A percentile compares a stretch with the other conserved stretches of the same genome.
Evolutionary conservation across 768 basidiomycete species (phyloP).

Genomic region (Daedalea quercina): DNA sequence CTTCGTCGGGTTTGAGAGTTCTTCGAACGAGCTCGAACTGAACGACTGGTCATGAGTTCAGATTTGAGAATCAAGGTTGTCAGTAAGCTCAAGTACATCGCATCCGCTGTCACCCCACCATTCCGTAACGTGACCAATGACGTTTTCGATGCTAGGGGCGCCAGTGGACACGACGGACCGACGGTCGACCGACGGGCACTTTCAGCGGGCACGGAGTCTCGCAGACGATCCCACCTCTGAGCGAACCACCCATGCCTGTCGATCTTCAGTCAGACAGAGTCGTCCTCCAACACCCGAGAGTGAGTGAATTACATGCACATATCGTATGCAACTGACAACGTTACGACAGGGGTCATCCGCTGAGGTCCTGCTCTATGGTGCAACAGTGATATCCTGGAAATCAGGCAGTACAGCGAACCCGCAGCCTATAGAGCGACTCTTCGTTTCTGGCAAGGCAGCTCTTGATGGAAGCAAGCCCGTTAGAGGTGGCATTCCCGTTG

Average conservation of each 20-base stretch:
- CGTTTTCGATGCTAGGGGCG: neutral
- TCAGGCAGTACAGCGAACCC: slow-evolving; percentile 30
- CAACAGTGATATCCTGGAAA: slow-evolving; percentile 86
- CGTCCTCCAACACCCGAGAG: slow-evolving; percentile 59
- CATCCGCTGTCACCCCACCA: too few species aligned
- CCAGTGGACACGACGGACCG: neutral
- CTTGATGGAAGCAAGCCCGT: slow-evolving; percentile 79
- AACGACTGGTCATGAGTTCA: too few species aligned
- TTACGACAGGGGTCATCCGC: slow-evolving; percentile 51
- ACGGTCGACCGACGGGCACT: neutral
- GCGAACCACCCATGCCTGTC: slow-evolving; percentile 44
- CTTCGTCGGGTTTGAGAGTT: too few species aligned
- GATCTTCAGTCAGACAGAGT: slow-evolving; percentile 36
- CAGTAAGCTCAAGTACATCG: too few species aligned
- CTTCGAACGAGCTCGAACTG: too few species aligned
- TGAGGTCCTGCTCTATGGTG: slow-evolving; percentile 73
- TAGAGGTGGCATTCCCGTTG: slow-evolving; percentile 49
- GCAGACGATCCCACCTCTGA: too few species aligned
- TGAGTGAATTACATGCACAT: slow-evolving; percentile 15
- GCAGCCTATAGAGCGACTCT: slow-evolving; percentile 59
- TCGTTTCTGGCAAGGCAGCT: slow-evolving; percentile 72
- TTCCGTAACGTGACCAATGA: neutral
- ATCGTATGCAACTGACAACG: neutral
- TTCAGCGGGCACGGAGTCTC: neutral
- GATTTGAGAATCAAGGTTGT: too few species aligned